Evolutionary conservation across 257 asterid species (phyloP), one percentile per base, ranked within the genome.

Genomic region (Jasminum sambac): DNA sequence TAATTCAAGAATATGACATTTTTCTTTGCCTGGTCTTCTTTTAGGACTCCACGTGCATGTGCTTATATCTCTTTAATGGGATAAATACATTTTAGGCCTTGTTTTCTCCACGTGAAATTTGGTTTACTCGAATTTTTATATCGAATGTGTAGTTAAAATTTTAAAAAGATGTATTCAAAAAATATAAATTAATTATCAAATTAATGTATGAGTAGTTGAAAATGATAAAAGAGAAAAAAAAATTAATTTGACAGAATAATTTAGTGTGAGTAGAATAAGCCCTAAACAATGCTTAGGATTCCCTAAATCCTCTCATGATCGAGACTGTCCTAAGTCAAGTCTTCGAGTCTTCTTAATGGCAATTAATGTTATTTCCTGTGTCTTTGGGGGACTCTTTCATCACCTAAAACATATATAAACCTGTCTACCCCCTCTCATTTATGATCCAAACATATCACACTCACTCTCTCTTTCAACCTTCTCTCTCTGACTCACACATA

Each of bases 401-500:
- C 0, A 8, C 38, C 19, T 41, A 5, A 76, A 42, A 57, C 59
- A 5, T 71, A 85, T 83, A 85, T 68, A 83, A 76, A 12, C 61
- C 80, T 34, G 36, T 14, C 67, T 14, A 10, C 8, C 44, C 19
- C 63, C 59, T 39, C 21, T 50, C 55, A 2, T 74, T 58, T 74
- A 42, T 71, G 60, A 58, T 73, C 72, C 79, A 74, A 66, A 0
- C 30, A 5, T 24, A 5, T 16, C 70, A 21, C 17, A 37, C 44
- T 60, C 39, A 11, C 11, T 40, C 14, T 46, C 64, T 62, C 58
- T 63, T 50, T 43, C 43, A 24, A 3, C 16, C 1, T 14, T 9
- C 50, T 5, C 57, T 6, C 16, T 14, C 24, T 11, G 61, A 39
- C 44, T 10, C 8, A 38, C 46, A 38, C 19, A 19, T 16, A n/a